Conservation (phyloP, 78 protist species). For the Isochrysis galbana region DNA sequence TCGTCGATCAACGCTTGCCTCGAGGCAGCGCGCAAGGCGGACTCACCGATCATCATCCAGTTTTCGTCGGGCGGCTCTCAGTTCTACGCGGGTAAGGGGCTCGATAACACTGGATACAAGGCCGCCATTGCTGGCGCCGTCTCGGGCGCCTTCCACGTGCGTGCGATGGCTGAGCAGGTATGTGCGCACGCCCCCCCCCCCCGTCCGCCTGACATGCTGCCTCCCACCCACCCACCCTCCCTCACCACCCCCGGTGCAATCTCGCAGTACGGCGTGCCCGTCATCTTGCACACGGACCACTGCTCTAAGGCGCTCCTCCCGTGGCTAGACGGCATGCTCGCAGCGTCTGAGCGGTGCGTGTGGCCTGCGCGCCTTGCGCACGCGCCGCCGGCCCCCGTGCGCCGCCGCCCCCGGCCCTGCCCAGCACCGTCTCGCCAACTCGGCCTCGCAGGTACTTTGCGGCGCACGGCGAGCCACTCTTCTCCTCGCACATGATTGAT, state of each 20-base stretch:
- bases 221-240: too few relatives aligned
- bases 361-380: too few relatives aligned
- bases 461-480: constrained; percentile 71
- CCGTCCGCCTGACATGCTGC: too few relatives aligned
- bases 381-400: too few relatives aligned
- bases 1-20: constrained; percentile 63
- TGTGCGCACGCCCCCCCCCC: too few relatives aligned
- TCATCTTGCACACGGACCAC: constrained; percentile 76
- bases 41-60: not conserved
- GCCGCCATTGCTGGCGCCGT: constrained; percentile 70
- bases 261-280: constrained; percentile 28
- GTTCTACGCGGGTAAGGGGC: constrained; percentile 73
- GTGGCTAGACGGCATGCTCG: constrained; percentile 73
- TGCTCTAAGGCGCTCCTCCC: constrained; percentile 78
- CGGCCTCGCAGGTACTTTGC: not conserved
- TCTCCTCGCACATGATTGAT: constrained; percentile 78
- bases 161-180: constrained; percentile 72
- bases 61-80: constrained; percentile 42
- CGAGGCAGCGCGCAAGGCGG: constrained; percentile 40
- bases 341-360: constrained; percentile 3
- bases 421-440: too few relatives aligned
- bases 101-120: not conserved
- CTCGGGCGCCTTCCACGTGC: constrained; percentile 72
- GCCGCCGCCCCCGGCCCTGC: too few relatives aligned
- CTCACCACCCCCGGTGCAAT: too few relatives aligned